Base-by-base conservation (phyloP, 495 filamentous ascomycete genomes). In the Hypoxylon crocopeplum region DNA sequence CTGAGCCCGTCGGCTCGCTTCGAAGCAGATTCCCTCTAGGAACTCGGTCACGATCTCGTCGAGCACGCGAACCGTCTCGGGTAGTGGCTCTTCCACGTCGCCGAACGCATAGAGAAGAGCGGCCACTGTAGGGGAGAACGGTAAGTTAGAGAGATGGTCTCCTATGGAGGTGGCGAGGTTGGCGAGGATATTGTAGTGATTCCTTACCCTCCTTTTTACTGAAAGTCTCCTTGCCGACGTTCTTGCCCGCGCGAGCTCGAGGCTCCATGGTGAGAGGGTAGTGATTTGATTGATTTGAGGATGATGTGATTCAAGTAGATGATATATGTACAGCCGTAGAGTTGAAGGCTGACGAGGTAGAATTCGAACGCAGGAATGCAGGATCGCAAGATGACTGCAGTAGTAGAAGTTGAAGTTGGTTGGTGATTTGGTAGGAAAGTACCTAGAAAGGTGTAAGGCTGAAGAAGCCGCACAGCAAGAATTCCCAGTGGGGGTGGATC, bases 41-140 rank as follows among this genome's bases (percentile, higher is more conserved):
- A 90, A 93, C 72, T 97, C 94, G 37, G 92, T 96, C 47, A 94
- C 82, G 50, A 98, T 92, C 72, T 97, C 93, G 71, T 98, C 94
- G 12, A 98, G 86, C 42, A 93, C 86, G 44, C 86, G 84, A 33
- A 95, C 84, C 12, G 93, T 97, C 63, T 90, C 85, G 7, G 87
- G 86, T 16, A 98, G 86, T 0, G 93, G 89, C 15, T 78, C 63
- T 12, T 68, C 71, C 50, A 81, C 77, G 69, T 97, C 94, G 54
- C 94, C 94, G 72, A 89, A 92, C 56, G 91, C 92, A 75, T 88
- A 89, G 59, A 98, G 90, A 39, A 95, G 86, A 25, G 86, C 79
- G 40, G 84, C 79, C 24, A 97, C 92, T 95, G 55, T 48, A 36
- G 36, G n/a, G 41, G 60, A 41, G 29, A 22, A 19, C 33, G 10